Percentiles rank a stretch among this genome's conserved stretches.
phyloP scores from a whole-genome alignment of 805 yeast genomes.

The Zygosaccharomyces bisporus region DNA sequence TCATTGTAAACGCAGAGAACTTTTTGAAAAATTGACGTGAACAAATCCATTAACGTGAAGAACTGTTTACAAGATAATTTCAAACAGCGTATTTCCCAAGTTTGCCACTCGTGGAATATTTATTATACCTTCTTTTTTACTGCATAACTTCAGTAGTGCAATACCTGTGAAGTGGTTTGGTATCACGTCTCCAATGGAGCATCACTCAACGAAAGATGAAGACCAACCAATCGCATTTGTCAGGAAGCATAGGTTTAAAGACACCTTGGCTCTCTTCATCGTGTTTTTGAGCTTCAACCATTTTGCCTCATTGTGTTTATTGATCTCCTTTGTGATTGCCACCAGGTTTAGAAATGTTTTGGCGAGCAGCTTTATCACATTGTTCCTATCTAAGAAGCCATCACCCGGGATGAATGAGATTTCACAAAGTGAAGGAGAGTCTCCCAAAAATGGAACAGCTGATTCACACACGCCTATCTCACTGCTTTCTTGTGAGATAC shows the following conservation, averaged over 20 bases:
- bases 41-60: neutral
- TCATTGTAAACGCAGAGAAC: neutral
- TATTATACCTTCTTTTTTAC: neutral
- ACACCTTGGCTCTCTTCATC: constrained; percentile 32
- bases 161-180: constrained; percentile 6
- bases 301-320: constrained; percentile 25
- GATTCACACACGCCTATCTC: constrained; percentile 6
- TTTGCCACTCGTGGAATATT: neutral
- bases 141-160: too few species aligned
- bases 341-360: constrained; percentile 28
- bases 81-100: neutral
- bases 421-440: constrained; percentile 12
- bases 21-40: constrained; percentile 7
- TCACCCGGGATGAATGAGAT: constrained; percentile 23
- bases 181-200: constrained; percentile 6
- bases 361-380: constrained; percentile 27
- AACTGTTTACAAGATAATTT: neutral
- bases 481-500: constrained; percentile 15
- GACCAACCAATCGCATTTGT: constrained; percentile 24
- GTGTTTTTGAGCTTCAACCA: constrained; percentile 35
- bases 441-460: neutral
- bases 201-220: constrained; percentile 7
- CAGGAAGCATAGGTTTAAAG: constrained; percentile 30
- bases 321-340: constrained; percentile 27
- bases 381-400: constrained; percentile 30